Base-by-base conservation (phyloP, 2,329 filamentous ascomycete species). In the Macrophomina phaseolina region DNA sequence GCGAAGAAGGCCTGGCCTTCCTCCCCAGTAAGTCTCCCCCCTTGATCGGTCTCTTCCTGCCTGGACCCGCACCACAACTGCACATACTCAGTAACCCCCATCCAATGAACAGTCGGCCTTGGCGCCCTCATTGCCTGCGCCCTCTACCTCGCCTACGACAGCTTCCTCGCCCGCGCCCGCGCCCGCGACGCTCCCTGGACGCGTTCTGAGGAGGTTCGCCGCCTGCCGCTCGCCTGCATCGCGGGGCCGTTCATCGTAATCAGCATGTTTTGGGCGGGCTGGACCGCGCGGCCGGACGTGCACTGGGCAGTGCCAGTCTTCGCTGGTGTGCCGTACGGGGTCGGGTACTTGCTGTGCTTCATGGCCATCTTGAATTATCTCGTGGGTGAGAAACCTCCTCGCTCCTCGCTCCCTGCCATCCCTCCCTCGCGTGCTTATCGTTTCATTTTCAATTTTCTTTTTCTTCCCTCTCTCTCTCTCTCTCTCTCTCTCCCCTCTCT, bases 171-270 rank as follows among this genome's bases (percentile, higher is more conserved):
- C 3, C 81, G 81, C 55, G 86, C 87, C 3, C 82, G 84, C 69
- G 69, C 68, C 1, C 73, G 71, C 42, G 40, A 83, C 46, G 84
- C 83, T 2, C 69, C 80, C 1, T 93, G 90, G 89, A 81, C 86
- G 0, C 79, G 79, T 32, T 82, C 84, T 55, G 89, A 91, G 70
- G 85, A 94, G 73, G 89, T 87, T 73, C 85, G 89, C 5, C 86
- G 91, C 1, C 82, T 94, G 0, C 91, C 91, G 0, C 81, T 94
- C 2, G 91, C 90, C 4, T 90, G 87, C 73, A 71, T 92, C 18
- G 91, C 90, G 0, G 90, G 91, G 0, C 90, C 90, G 0, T 79
- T 91, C 49, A 78, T 82, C 70, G 80, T 81, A 40, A 69, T 78
- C 36, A 71, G 68, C 28, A 70, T 79, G 40, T 81, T 83, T 73